phyloP scores from a whole-genome alignment of 306 rosid genomes.

The Pterocarpus santalinus region DNA sequence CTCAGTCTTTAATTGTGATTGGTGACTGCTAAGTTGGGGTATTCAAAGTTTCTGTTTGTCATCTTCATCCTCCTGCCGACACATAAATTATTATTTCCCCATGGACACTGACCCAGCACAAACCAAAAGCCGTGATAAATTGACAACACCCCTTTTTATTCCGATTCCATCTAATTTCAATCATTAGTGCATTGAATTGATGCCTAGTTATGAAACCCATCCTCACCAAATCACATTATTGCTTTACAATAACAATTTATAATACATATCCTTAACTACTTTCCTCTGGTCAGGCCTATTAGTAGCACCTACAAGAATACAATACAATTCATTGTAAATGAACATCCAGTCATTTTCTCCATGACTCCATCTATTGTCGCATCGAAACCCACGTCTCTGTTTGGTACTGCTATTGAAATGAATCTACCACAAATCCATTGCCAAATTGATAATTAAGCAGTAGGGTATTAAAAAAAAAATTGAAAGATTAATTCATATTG shows the following conservation, averaged over 20 bases:
- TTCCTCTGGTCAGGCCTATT: neutral
- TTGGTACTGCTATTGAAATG: neutral
- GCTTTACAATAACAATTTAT: neutral
- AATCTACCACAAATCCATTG: neutral
- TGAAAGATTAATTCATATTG: neutral
- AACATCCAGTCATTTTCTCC: constrained; percentile 3
- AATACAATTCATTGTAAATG: neutral
- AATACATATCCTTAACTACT: neutral
- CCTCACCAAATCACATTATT: constrained; percentile 14
- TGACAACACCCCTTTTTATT: neutral
- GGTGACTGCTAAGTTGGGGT: neutral
- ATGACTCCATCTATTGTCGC: neutral
- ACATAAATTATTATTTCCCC: constrained; percentile 21
- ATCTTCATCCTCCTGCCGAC: constrained; percentile 44
- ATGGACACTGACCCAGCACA: neutral
- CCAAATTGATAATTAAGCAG: neutral
- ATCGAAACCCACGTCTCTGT: neutral
- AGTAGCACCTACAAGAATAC: neutral
- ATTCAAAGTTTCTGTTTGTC: neutral
- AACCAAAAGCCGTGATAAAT: constrained; percentile 7
- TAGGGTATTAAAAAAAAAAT: neutral
- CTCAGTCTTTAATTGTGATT: neutral
- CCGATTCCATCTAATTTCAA: constrained; percentile 16
- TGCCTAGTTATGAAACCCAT: neutral
- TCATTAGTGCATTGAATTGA: constrained; percentile 14